phyloP scores from a whole-genome alignment of 495 filamentous ascomycete genomes.

The Filosporella fistucella region DNA sequence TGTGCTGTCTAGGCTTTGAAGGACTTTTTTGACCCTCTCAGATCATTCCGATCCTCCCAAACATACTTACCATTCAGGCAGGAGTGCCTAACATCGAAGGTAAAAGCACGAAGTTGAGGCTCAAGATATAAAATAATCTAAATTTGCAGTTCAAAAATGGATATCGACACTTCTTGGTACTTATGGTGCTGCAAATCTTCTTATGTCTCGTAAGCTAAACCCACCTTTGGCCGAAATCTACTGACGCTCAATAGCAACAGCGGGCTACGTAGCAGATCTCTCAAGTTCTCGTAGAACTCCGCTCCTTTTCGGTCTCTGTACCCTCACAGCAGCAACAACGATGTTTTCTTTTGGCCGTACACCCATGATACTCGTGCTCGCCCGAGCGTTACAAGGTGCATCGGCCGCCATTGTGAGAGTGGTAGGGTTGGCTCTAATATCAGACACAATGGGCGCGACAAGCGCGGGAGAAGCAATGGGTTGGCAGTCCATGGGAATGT shows the following conservation, averaged over 20 bases:
- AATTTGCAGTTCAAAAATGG: background rate
- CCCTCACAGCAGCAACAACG: background rate
- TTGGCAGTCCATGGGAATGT: background rate
- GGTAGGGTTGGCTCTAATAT: background rate
- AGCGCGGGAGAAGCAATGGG: slow-evolving; percentile 1
- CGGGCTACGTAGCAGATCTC: background rate
- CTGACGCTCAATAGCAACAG: background rate
- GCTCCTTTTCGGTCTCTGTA: background rate
- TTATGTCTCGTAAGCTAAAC: background rate
- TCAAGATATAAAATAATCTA: no score
- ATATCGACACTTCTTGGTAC: background rate
- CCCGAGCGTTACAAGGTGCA: slow-evolving; percentile 2
- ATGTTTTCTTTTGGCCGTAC: background rate
- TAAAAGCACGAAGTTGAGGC: no score
- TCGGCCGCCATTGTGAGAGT: slow-evolving; percentile 4
- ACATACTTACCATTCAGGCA: background rate
- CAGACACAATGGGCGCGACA: slow-evolving; percentile 1
- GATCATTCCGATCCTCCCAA: background rate
- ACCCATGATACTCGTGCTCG: background rate
- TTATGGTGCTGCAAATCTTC: background rate
- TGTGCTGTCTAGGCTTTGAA: no score
- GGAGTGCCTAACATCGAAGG: no score
- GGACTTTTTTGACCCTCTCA: background rate
- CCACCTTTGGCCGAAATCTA: no score
- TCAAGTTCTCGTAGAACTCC: background rate